phyloP scores from a whole-genome alignment of 2,329 filamentous ascomycete species.

The Colletotrichum sp. region DNA sequence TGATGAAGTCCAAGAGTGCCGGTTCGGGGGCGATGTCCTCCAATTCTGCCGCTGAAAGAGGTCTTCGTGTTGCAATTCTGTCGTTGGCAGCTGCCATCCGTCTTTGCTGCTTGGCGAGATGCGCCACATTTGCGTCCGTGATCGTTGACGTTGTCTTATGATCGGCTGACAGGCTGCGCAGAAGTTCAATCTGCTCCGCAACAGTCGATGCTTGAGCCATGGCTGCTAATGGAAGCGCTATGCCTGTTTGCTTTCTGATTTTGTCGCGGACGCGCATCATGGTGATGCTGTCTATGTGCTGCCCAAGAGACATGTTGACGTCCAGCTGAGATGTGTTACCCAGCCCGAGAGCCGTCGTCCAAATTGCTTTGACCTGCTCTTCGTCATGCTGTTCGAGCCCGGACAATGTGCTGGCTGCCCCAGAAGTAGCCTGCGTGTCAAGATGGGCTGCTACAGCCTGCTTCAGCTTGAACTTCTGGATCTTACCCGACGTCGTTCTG shows the following conservation, averaged over 20 bases:
- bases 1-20: neutral
- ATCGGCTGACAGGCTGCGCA: neutral
- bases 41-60: neutral
- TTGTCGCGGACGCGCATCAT: neutral
- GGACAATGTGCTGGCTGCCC: accelerated
- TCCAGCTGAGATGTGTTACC: neutral
- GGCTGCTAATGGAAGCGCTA: neutral
- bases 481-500: neutral
- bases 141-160: neutral
- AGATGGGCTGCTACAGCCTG: neutral
- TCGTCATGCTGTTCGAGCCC: neutral
- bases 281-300: neutral
- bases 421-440: neutral
- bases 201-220: neutral
- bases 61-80: neutral
- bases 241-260: neutral
- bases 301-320: neutral
- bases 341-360: neutral
- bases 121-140: neutral
- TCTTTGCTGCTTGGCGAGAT: neutral
- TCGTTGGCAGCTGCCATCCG: neutral
- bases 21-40: neutral
- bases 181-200: neutral
- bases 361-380: neutral
- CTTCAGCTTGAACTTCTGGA: neutral